Percentiles rank a stretch among this genome's conserved stretches.
Evolutionary conservation across 2,329 filamentous ascomycete genomes (phyloP).

Genomic region (Botrytis fabae): DNA sequence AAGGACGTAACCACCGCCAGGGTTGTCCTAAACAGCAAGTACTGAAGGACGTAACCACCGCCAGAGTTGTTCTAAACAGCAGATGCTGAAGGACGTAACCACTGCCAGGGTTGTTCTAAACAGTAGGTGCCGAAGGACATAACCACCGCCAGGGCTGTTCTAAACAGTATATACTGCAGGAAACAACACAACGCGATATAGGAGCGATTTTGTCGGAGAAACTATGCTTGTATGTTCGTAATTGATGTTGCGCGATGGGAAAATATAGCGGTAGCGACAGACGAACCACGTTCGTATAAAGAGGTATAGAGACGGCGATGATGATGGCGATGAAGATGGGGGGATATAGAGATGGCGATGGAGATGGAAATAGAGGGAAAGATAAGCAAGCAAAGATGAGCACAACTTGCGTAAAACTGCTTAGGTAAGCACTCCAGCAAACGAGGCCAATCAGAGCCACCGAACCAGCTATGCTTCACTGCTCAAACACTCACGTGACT

Average conservation of each 20-base stretch:
- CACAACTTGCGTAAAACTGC: neutral
- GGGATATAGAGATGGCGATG: no score
- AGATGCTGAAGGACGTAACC: neutral
- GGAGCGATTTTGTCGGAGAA: neutral
- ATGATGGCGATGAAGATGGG: neutral
- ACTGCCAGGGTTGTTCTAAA: neutral
- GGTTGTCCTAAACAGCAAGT: neutral
- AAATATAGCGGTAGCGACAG: neutral
- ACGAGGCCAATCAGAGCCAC: neutral
- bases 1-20: neutral
- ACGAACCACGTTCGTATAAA: neutral
- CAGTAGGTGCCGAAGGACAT: neutral
- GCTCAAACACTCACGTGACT: neutral
- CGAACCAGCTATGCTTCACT: neutral
- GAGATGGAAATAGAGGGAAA: neutral
- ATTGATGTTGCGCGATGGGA: neutral
- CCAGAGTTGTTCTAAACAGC: conserved; percentile 1
- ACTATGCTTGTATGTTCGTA: neutral
- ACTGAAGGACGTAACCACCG: neutral
- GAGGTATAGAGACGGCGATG: neutral
- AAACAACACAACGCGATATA: conserved; percentile 3
- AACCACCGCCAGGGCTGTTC: neutral
- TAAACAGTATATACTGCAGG: neutral
- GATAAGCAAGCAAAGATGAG: no score
- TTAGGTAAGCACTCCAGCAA: neutral